Evolutionary conservation across 1,284 basidiomycete species (phyloP).

Genomic region (Crepidotus sp.): DNA sequence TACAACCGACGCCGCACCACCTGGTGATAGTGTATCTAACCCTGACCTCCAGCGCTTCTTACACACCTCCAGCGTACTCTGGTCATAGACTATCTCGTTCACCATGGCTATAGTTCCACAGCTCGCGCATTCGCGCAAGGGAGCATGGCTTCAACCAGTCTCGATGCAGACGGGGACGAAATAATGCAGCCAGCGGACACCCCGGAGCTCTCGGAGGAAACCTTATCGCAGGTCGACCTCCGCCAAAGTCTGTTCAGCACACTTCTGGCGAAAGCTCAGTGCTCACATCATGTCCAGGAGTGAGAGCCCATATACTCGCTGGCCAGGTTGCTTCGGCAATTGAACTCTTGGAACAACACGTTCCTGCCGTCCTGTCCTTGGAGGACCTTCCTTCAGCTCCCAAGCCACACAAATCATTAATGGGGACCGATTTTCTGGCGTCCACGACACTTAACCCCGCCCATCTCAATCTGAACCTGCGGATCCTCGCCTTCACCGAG

Average conservation of each 20-base stretch:
- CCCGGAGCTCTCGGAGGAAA: constrained; percentile 27
- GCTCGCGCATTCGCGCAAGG: constrained; percentile 66
- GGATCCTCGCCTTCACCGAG: constrained; percentile 78
- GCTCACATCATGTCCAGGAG: constrained; percentile 36
- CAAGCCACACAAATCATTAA: constrained; percentile 15
- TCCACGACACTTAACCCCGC: constrained; percentile 58
- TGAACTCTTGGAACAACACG: constrained; percentile 54
- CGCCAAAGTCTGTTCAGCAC: constrained; percentile 43
- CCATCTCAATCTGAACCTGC: constrained; percentile 74
- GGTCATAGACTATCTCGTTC: constrained; percentile 74
- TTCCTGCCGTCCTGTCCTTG: constrained; percentile 51
- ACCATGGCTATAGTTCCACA: constrained; percentile 63
- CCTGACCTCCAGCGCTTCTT: neutral
- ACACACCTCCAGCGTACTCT: constrained; percentile 46
- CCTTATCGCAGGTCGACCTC: constrained; percentile 39
- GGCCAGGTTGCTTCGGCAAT: constrained; percentile 67
- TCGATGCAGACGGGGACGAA: constrained; percentile 65
- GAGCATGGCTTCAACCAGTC: constrained; percentile 42
- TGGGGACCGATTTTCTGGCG: constrained; percentile 38
- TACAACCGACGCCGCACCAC: constrained; percentile 9
- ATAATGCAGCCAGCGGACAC: constrained; percentile 29
- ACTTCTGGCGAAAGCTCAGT: neutral
- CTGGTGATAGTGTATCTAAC: constrained; percentile 4
- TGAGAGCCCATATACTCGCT: constrained; percentile 53
- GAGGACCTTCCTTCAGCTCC: constrained; percentile 11